phyloP scores from a whole-genome alignment of 192 early-diverging fungal genomes.

The Coemansia sp. region DNA sequence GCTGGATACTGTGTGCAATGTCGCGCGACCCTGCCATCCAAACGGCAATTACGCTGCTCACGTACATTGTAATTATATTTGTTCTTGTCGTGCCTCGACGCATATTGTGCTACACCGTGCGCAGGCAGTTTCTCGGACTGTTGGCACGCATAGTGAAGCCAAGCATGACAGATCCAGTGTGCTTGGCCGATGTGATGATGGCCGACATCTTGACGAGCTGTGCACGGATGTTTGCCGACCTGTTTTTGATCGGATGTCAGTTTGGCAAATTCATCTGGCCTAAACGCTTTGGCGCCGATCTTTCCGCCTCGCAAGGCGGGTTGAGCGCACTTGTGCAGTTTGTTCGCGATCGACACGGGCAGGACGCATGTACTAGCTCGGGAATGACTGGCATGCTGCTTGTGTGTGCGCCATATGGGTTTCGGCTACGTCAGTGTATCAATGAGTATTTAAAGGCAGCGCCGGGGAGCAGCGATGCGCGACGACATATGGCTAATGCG shows the following conservation, averaged over 20 bases:
- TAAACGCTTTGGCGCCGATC: neutral
- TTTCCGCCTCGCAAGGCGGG: neutral
- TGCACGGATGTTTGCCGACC: constrained; percentile 83
- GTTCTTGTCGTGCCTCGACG: constrained; percentile 36
- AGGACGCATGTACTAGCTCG: constrained; percentile 13
- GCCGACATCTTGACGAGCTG: constrained; percentile 96
- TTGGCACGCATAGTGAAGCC: constrained; percentile 44
- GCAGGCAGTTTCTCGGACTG: constrained; percentile 35
- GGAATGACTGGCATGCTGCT: constrained; percentile 26
- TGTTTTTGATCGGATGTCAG: constrained; percentile 60
- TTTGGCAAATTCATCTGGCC: constrained; percentile 50
- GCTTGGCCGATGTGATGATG: constrained; percentile 78
- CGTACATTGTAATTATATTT: constrained; percentile 19
- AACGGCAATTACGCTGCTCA: constrained; percentile 29
- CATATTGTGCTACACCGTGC: constrained; percentile 28
- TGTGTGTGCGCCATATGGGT: constrained; percentile 40
- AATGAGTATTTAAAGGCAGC: constrained; percentile 42
- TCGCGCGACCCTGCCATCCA: constrained; percentile 7
- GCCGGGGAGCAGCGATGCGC: constrained; percentile 32
- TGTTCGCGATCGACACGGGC: constrained; percentile 5
- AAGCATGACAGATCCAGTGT: constrained; percentile 50
- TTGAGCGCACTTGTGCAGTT: constrained; percentile 1
- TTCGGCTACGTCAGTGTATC: constrained; percentile 54
- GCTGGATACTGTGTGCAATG: constrained; percentile 30
- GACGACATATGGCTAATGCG: constrained; percentile 86